Percentiles rank a stretch among this genome's conserved stretches.
phyloP scores from a whole-genome alignment of 441 rosid genomes.

The Syzygium malaccense region DNA sequence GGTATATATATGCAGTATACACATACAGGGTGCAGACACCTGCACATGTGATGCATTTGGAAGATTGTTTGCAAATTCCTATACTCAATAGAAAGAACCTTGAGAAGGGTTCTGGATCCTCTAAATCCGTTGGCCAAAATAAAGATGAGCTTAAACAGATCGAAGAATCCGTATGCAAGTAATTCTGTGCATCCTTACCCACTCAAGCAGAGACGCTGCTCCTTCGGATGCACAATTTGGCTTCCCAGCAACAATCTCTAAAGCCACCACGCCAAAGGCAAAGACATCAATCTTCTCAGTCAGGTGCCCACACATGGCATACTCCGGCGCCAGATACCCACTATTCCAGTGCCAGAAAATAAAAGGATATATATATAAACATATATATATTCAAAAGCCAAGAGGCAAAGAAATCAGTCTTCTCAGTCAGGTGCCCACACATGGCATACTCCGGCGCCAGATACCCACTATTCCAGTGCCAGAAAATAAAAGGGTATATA shows the following conservation, averaged over 20 bases:
- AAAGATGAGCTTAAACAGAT: neutral
- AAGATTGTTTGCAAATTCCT: neutral
- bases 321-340: neutral
- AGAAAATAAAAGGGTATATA: too few species aligned
- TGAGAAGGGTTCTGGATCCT: neutral
- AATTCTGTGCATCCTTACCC: neutral
- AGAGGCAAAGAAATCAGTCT: too few species aligned
- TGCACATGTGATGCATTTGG: accelerated
- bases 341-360: neutral
- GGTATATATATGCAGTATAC: too few species aligned
- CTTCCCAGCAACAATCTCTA: neutral
- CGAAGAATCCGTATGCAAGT: neutral
- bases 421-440: too few species aligned
- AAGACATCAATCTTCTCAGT: neutral
- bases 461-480: too few species aligned
- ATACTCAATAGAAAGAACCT: neutral
- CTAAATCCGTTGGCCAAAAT: neutral
- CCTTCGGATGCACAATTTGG: neutral
- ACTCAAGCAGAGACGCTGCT: neutral
- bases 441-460: too few species aligned
- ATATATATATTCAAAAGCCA: too few species aligned
- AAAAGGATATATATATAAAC: neutral
- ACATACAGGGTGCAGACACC: neutral
- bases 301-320: neutral
- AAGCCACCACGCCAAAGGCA: neutral